Conservation (phyloP, 208 protist species). For the Vickermania ingenoplastis region DNA sequence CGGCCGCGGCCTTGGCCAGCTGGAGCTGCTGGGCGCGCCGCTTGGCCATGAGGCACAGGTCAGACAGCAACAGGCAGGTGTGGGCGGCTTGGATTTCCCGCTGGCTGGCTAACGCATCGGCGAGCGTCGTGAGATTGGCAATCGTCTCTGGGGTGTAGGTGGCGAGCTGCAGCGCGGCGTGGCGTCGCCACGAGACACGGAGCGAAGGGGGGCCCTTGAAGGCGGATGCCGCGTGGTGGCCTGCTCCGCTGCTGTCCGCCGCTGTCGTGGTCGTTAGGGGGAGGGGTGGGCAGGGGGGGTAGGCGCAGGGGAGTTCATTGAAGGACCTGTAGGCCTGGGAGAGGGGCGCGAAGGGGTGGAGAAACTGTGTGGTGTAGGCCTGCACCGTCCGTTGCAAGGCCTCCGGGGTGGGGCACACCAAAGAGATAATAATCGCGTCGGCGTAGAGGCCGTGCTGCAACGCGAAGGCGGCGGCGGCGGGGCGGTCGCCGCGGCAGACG, state of each 20-base stretch:
- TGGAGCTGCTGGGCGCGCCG: neutral
- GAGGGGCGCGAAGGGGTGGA: slow-evolving; percentile 44
- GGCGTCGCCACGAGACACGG: slow-evolving; percentile 35
- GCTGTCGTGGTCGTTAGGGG: slow-evolving; percentile 41
- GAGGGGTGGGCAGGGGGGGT: slow-evolving; percentile 14
- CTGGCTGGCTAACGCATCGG: slow-evolving; percentile 9
- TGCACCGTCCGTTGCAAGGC: slow-evolving; percentile 50
- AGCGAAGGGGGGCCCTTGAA: slow-evolving; percentile 36
- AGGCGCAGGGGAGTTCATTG: slow-evolving; percentile 47
- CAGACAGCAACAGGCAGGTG: neutral
- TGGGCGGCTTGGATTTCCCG: neutral
- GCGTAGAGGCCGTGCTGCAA: slow-evolving; percentile 38
- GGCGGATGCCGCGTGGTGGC: slow-evolving; percentile 53
- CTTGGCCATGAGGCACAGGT: neutral
- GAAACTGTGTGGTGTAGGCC: slow-evolving; percentile 42
- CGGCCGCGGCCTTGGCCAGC: neutral
- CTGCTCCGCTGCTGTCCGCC: slow-evolving; percentile 46
- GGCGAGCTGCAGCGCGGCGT: slow-evolving; percentile 32
- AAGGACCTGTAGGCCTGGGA: slow-evolving; percentile 78
- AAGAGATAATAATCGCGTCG: slow-evolving; percentile 76
- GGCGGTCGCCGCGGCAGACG: slow-evolving; percentile 45
- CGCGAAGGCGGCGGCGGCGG: slow-evolving; percentile 50
- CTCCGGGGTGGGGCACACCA: slow-evolving; percentile 81
- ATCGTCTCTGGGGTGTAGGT: slow-evolving; percentile 60
- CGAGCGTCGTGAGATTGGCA: slow-evolving; percentile 23